Conservation (phyloP, 176 grass and related monocot species). For the Oryza brachyantha region DNA sequence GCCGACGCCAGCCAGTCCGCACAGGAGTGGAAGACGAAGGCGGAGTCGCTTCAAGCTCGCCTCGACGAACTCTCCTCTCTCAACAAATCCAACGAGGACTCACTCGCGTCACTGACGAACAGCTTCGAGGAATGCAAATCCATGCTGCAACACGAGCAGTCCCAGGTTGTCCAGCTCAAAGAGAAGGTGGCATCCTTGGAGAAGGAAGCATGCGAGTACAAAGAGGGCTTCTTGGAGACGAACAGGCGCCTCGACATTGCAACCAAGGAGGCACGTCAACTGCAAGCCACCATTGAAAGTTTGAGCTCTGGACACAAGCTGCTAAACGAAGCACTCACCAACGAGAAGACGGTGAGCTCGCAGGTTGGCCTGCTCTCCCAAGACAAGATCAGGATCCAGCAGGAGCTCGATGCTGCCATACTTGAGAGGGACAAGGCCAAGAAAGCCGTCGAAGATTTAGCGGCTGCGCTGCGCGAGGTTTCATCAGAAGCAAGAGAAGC, state of each 20-base stretch:
- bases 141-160: conserved; percentile 40
- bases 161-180: conserved; percentile 38
- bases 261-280: conserved; percentile 6
- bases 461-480: conserved; percentile 52
- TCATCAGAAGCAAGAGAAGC: conserved; percentile 68
- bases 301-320: conserved; percentile 41
- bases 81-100: conserved; percentile 44
- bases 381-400: conserved; percentile 48
- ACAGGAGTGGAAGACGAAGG: conserved; percentile 52
- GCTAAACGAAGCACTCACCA: conserved; percentile 23
- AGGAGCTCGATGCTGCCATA: conserved; percentile 40
- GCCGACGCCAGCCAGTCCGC: conserved; percentile 45
- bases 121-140: conserved; percentile 46
- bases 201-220: conserved; percentile 40
- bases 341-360: conserved; percentile 37
- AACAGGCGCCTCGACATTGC: conserved; percentile 34
- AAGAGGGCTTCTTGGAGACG: conserved; percentile 34
- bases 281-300: conserved; percentile 30
- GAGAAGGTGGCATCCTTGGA: conserved; percentile 37
- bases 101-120: conserved; percentile 32
- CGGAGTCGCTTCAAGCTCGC: conserved; percentile 32
- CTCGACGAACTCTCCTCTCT: conserved; percentile 25
- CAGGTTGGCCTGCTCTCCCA: conserved; percentile 26
- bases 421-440: conserved; percentile 63
- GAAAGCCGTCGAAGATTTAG: conserved; percentile 59